Evolutionary conservation across 2,329 filamentous ascomycete species (phyloP).

Genomic region (Penicillium sp.): DNA sequence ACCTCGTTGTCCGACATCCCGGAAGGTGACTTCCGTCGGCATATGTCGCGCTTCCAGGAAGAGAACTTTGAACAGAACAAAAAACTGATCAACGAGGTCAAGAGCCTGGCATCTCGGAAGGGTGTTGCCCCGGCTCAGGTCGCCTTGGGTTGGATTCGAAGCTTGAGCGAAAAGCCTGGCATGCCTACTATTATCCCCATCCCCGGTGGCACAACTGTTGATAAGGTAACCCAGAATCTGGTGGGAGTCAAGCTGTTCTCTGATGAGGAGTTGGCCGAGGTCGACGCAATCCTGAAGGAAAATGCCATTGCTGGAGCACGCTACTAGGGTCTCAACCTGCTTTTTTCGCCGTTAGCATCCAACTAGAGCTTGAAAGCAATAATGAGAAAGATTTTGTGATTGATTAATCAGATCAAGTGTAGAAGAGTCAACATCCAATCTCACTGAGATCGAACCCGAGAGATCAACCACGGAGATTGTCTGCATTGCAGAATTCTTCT

Average conservation of each 20-base stretch:
- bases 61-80: conserved; percentile 53
- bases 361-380: conserved; percentile 5
- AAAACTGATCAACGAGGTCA: conserved; percentile 48
- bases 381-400: conserved; percentile 3
- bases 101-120: conserved; percentile 47
- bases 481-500: conserved; percentile 49
- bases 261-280: conserved; percentile 47
- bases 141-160: conserved; percentile 51
- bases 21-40: conserved; percentile 46
- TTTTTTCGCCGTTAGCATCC: conserved; percentile 12
- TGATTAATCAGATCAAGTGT: conserved; percentile 46
- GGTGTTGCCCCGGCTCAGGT: conserved; percentile 48
- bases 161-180: conserved; percentile 43
- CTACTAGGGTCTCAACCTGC: conserved; percentile 19
- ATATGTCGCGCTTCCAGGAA: conserved; percentile 51
- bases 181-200: conserved; percentile 45
- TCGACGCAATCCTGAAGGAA: conserved; percentile 52
- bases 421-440: conserved; percentile 48
- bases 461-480: conserved; percentile 37
- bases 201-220: conserved; percentile 37
- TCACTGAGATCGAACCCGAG: conserved; percentile 24
- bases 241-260: conserved; percentile 29
- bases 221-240: conserved; percentile 38
- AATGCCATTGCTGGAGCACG: conserved; percentile 38
- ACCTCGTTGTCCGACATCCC: conserved; percentile 49